Percentiles rank a stretch among this genome's conserved stretches.
Conservation (phyloP, 208 protist genomes). For the Wallacemonas collosoma region DNA sequence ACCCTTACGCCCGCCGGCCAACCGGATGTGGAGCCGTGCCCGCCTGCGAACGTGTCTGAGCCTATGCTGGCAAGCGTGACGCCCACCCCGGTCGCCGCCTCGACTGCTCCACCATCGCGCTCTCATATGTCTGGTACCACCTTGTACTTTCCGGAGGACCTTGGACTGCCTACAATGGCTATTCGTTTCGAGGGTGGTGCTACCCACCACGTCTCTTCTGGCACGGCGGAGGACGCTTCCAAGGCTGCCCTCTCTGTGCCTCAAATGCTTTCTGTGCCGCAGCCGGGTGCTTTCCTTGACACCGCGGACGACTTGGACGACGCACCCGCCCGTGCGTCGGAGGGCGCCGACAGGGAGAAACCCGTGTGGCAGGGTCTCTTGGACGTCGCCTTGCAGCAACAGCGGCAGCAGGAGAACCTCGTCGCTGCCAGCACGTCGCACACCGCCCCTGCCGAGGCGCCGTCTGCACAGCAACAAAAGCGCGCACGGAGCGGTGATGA, state of each 20-base stretch:
- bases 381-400: conserved; percentile 35
- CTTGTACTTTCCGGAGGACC: conserved; percentile 71
- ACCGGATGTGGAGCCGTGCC: neutral
- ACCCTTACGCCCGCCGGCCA: neutral
- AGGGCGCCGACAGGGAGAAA: neutral
- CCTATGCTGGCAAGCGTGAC: conserved; percentile 24
- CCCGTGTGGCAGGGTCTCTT: conserved; percentile 37
- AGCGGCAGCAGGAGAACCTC: conserved; percentile 3
- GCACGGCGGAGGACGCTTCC: conserved; percentile 28
- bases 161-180: conserved; percentile 46
- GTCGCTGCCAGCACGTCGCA: neutral
- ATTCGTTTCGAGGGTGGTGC: conserved; percentile 43
- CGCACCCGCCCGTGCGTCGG: neutral
- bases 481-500: neutral
- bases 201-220: conserved; percentile 7
- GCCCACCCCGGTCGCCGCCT: conserved; percentile 17
- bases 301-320: conserved; percentile 25
- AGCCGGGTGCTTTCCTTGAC: conserved; percentile 15
- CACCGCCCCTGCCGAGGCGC: conserved; percentile 18
- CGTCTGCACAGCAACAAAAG: neutral
- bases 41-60: neutral
- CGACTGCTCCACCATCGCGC: conserved; percentile 22
- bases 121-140: conserved; percentile 25
- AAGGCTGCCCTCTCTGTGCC: conserved; percentile 27
- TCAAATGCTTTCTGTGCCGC: conserved; percentile 57